Conservation (phyloP, 192 early-diverging fungal genomes). For the Phlyctochytrium bullatum region DNA sequence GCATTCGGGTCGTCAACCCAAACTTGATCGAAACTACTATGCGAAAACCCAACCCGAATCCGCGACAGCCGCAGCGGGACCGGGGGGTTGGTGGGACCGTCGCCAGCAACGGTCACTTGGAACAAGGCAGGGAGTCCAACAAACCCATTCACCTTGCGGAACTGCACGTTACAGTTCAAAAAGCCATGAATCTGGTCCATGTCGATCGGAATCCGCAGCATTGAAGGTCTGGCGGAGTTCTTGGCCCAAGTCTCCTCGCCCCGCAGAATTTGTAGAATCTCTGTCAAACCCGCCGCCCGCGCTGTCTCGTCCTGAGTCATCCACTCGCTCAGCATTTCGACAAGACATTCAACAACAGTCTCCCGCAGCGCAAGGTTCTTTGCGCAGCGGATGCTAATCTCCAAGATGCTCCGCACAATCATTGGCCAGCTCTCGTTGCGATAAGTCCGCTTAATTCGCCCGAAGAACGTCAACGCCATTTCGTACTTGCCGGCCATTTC, state of each 20-base stretch:
- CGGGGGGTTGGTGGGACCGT: slow-evolving; percentile 38
- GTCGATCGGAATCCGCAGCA: slow-evolving; percentile 26
- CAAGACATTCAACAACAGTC: slow-evolving; percentile 59
- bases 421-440: slow-evolving; percentile 79
- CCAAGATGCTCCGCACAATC: slow-evolving; percentile 67
- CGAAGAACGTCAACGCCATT: slow-evolving; percentile 87
- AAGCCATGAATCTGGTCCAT: slow-evolving; percentile 72
- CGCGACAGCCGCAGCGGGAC: slow-evolving; percentile 41
- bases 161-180: slow-evolving; percentile 34
- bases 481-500: slow-evolving; percentile 73
- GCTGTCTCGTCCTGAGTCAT: slow-evolving; percentile 16
- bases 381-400: slow-evolving; percentile 69
- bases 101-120: slow-evolving; percentile 44
- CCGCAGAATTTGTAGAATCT: slow-evolving; percentile 24
- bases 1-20: slow-evolving; percentile 28
- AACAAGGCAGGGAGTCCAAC: slow-evolving; percentile 55
- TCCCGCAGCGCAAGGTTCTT: slow-evolving; percentile 61
- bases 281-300: slow-evolving; percentile 18
- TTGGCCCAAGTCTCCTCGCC: slow-evolving; percentile 17
- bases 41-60: slow-evolving; percentile 59
- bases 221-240: background rate
- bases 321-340: slow-evolving; percentile 66
- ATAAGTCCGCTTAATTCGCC: slow-evolving; percentile 84
- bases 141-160: slow-evolving; percentile 45
- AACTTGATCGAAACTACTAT: slow-evolving; percentile 54